Base-by-base conservation (phyloP, 2,329 filamentous ascomycete genomes). In the Colletotrichum sp. region DNA sequence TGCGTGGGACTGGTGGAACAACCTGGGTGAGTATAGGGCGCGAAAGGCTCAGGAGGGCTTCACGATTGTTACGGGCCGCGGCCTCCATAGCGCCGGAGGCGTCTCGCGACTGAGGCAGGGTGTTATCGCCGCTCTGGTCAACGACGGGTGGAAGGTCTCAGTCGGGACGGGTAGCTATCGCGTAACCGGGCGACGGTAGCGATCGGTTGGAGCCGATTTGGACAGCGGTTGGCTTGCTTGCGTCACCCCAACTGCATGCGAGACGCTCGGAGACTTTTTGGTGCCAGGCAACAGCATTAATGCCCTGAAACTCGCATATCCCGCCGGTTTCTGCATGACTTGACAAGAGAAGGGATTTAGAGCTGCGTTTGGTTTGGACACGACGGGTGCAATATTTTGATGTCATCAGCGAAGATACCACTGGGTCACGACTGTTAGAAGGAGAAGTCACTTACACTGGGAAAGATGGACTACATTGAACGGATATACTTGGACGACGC, bases 91-190 rank as follows among this genome's bases (percentile, higher is more conserved):
- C 80, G 90, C 92, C 63, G 92, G 94, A 69, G 95, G 96, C 1
- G 93, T 91, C 71, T 95, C 94, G 3, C 93, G 92, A 79, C 84
- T 99, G 75, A 93, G 96, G 7, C 93, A 94, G 72, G 94, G 94
- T 19, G 96, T 99, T n/a, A 93, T 90, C 63, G 93, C 92, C 81
- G 93, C 93, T 81, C 87, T 99, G 57, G 89, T 93, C 52, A 89
- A 91, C 61, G 95, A 96, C 76, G 96, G 96, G 1, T 99, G 96
- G 96, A 95, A 91, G 82, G 88, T 97, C 39, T 91, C 95, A 82
- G 89, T 94, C 61, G 90, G 92, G 59, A 92, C 91, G 32, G 96
- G 96, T 0, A 90, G 91, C 49, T 90, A 96, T 80, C 86, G 93
- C 66, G 91, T 98, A 19, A 92, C 87, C 13, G 96, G 96, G 0